These are phyloP conservation scores for Sarocladiaceae sp. DNA, from an alignment of 2,329 filamentous ascomycete species.

Conservation along the genomic window DNA sequence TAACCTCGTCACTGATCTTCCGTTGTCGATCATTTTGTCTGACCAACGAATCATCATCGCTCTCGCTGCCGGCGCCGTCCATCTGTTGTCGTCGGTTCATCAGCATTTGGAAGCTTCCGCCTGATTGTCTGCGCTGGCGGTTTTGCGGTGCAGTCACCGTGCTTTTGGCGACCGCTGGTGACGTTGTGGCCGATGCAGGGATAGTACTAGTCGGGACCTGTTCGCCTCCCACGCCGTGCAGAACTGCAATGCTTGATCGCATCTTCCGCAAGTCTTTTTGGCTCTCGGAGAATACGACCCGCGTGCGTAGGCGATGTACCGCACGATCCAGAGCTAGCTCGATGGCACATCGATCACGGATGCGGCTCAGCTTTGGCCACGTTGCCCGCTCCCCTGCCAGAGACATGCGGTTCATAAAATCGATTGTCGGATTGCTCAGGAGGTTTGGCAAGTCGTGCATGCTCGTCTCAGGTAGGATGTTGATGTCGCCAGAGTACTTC, in stretches of 20 bases:
- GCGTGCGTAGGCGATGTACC: slow-evolving; percentile 63
- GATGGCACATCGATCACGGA: slow-evolving; percentile 83
- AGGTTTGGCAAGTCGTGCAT: slow-evolving; percentile 72
- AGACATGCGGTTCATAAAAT: slow-evolving; percentile 81
- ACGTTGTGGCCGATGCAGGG: background rate
- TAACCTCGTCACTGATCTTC: background rate
- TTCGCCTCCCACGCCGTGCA: background rate
- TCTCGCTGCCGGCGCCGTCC: slow-evolving; percentile 34
- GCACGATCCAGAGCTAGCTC: slow-evolving; percentile 79
- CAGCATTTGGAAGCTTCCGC: slow-evolving; percentile 40
- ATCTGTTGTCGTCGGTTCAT: slow-evolving; percentile 30
- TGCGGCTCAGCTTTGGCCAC: slow-evolving; percentile 83
- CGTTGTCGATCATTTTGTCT: background rate
- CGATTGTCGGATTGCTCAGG: slow-evolving; percentile 76
- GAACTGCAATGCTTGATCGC: background rate
- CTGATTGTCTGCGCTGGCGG: slow-evolving; percentile 45
- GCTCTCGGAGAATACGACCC: slow-evolving; percentile 65
- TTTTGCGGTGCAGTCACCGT: slow-evolving; percentile 19
- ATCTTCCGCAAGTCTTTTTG: slow-evolving; percentile 55
- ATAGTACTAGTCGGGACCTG: background rate
- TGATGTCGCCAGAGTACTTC: slow-evolving; percentile 92
- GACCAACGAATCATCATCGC: slow-evolving; percentile 27
- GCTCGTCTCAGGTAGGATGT: slow-evolving; percentile 77
- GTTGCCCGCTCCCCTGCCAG: slow-evolving; percentile 79
- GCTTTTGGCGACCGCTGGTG: background rate